A percentile compares a stretch with the other conserved stretches of the same genome.
Evolutionary conservation across 345 rosid species (phyloP).

Genomic region (Eucalyptus marginata): DNA sequence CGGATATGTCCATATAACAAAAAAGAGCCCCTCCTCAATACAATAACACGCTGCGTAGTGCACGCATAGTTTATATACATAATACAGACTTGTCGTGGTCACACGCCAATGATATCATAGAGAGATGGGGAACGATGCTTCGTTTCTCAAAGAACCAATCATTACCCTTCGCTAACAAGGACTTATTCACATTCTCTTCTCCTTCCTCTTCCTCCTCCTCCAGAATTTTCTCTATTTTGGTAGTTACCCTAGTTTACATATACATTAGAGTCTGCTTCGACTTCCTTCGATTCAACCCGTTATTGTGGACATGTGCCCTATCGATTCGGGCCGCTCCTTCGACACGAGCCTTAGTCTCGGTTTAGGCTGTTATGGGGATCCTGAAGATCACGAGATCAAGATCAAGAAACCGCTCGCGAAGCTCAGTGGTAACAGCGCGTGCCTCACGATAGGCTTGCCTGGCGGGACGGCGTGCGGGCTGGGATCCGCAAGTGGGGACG

Average conservation of each 20-base stretch:
- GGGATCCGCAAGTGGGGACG: background rate
- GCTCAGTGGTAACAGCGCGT: background rate
- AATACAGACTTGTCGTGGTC: background rate
- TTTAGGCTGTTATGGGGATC: background rate
- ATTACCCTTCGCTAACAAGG: background rate
- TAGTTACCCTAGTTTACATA: background rate
- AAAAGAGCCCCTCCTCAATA: background rate
- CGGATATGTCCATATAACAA: background rate
- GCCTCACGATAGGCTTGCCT: background rate
- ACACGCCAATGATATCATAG: background rate
- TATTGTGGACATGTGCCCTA: background rate
- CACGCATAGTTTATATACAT: background rate
- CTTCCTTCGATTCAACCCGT: background rate
- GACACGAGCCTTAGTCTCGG: background rate
- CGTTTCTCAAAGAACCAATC: background rate
- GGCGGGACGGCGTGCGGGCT: background rate
- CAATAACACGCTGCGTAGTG: background rate
- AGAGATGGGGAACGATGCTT: background rate
- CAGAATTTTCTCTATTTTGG: background rate
- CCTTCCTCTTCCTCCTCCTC: background rate
- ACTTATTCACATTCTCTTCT: background rate
- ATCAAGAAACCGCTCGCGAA: background rate
- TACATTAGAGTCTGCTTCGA: background rate
- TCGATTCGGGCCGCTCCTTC: background rate
- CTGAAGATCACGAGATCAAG: background rate